A percentile compares a stretch with the other conserved stretches of the same genome.
These are phyloP conservation scores for Penicillium maclennaniae DNA, from an alignment of 495 filamentous ascomycete genomes.

Conservation along the genomic window DNA sequence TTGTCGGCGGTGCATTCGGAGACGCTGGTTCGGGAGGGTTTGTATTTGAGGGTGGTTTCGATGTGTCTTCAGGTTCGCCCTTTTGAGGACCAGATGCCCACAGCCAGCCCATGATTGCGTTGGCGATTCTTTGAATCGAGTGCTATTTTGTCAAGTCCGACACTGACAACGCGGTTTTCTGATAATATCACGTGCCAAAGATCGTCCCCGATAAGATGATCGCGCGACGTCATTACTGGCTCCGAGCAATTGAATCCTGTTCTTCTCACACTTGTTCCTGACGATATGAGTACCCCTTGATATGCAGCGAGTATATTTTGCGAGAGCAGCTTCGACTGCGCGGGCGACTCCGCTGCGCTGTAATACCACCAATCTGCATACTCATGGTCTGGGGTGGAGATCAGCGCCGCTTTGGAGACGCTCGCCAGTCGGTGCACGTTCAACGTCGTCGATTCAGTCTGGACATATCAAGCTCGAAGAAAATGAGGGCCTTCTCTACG, in stretches of 20 bases:
- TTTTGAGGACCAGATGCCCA: constrained; percentile 39
- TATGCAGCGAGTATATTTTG: constrained; percentile 9
- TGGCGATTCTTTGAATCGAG: not conserved
- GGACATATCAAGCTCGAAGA: constrained; percentile 72
- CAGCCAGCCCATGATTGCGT: constrained; percentile 47
- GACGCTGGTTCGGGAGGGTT: constrained; percentile 9
- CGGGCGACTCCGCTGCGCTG: constrained; percentile 2
- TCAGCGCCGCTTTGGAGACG: constrained; percentile 13
- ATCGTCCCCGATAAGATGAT: constrained; percentile 10
- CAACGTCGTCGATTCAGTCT: constrained; percentile 27
- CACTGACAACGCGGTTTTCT: constrained; percentile 7
- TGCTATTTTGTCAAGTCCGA: not conserved
- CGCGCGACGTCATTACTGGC: constrained; percentile 13
- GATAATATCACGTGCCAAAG: constrained; percentile 12
- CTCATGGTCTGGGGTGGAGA: constrained; percentile 15
- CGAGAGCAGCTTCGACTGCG: constrained; percentile 5
- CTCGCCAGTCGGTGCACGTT: constrained; percentile 8
- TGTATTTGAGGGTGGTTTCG: constrained; percentile 15
- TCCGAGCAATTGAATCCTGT: constrained; percentile 6
- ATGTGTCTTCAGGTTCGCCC: constrained; percentile 13
- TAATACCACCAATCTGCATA: constrained; percentile 1
- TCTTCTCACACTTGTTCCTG: not conserved
- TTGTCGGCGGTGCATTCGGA: constrained; percentile 29
- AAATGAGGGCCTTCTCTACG: constrained; percentile 80
- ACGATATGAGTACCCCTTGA: constrained; percentile 6